phyloP scores from a whole-genome alignment of 768 basidiomycete genomes.

The Tricholoma bakamatsutake region DNA sequence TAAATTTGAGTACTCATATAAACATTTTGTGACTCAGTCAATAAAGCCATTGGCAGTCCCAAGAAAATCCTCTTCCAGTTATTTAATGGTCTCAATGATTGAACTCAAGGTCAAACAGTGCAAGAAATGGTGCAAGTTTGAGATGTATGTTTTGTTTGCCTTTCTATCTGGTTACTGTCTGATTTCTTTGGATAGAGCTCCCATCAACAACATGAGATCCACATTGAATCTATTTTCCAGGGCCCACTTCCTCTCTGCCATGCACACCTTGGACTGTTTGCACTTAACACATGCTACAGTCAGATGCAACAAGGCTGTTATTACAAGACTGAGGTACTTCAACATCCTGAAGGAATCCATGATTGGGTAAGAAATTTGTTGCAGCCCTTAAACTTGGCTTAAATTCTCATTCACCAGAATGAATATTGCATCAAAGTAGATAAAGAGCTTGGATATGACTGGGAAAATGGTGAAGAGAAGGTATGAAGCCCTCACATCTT shows the following conservation, averaged over 20 bases:
- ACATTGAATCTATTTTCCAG: slow-evolving; percentile 20
- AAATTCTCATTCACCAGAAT: background rate
- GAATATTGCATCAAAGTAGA: background rate
- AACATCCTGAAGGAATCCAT: slow-evolving; percentile 14
- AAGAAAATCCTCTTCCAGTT: slow-evolving; percentile 18
- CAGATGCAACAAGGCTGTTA: slow-evolving; percentile 26
- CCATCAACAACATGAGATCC: slow-evolving; percentile 16
- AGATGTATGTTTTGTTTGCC: slow-evolving; percentile 13
- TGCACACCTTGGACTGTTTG: slow-evolving; percentile 23
- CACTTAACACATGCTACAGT: slow-evolving; percentile 20
- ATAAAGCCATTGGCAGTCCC: slow-evolving; percentile 16
- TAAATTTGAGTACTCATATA: slow-evolving; percentile 20
- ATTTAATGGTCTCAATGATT: slow-evolving; percentile 17
- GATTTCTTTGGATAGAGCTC: slow-evolving; percentile 15
- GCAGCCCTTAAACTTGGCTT: background rate
- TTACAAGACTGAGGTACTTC: too few relatives aligned
- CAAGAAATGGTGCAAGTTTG: slow-evolving; percentile 12
- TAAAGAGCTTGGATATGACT: slow-evolving; percentile 13
- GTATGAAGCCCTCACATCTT: background rate
- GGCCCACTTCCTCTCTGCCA: slow-evolving; percentile 16
- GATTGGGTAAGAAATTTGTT: slow-evolving; percentile 19
- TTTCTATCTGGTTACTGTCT: slow-evolving; percentile 9
- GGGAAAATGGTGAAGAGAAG: slow-evolving; percentile 14
- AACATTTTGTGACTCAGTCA: slow-evolving; percentile 9
- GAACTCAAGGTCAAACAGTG: slow-evolving; percentile 12